These are phyloP conservation scores for Solanum hybrid DNA, from an alignment of 305 asterid species.

Conservation along the genomic window DNA sequence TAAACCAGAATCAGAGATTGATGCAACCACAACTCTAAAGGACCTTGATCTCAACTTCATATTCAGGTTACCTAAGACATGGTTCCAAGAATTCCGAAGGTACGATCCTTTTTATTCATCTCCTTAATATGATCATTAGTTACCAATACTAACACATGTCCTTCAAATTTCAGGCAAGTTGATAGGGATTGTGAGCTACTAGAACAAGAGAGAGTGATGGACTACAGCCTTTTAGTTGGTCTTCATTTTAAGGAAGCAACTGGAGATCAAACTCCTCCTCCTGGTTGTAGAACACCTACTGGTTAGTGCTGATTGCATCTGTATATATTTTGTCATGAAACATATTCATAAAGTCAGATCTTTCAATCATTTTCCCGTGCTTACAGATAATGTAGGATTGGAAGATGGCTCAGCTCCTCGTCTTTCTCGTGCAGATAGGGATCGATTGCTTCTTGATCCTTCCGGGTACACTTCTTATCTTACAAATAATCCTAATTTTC, in stretches of 20 bases:
- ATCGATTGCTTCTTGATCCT: constrained; percentile 50
- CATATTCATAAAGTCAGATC: not conserved
- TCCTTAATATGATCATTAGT: not conserved
- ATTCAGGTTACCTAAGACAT: constrained; percentile 64
- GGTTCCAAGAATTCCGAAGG: constrained; percentile 93
- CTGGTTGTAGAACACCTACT: constrained; percentile 36
- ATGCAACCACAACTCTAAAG: constrained; percentile 85
- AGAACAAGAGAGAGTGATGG: constrained; percentile 92
- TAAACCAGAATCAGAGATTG: constrained; percentile 87
- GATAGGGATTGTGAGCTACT: constrained; percentile 83
- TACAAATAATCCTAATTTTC: not conserved
- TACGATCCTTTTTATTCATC: not conserved
- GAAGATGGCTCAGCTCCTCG: constrained; percentile 38
- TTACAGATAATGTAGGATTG: constrained; percentile 21
- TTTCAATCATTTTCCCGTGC: not conserved
- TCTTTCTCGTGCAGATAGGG: constrained; percentile 49
- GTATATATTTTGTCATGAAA: not conserved
- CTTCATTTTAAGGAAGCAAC: constrained; percentile 65
- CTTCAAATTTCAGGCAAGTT: constrained; percentile 53
- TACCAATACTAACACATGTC: not conserved
- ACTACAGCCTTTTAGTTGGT: constrained; percentile 87
- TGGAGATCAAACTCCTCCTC: constrained; percentile 30
- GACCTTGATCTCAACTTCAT: constrained; percentile 90
- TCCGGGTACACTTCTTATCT: constrained; percentile 33
- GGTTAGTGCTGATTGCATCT: constrained; percentile 28